Evolutionary conservation across 2,329 filamentous ascomycete species (phyloP).

Genomic region (Sarocladium strictum): DNA sequence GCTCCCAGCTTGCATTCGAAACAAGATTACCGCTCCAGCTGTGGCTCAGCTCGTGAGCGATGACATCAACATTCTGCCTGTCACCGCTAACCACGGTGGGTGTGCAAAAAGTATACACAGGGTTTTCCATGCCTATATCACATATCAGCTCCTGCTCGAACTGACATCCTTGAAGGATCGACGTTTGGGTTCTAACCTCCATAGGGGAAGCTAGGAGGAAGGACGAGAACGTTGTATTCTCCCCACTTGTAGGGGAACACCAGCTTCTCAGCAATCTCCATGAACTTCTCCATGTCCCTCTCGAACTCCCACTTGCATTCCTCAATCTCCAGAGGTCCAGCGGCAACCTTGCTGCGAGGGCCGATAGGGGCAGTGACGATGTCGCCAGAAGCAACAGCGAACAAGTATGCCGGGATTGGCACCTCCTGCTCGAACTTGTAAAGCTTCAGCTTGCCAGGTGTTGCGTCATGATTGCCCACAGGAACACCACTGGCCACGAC

Average conservation of each 20-base stretch:
- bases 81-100: conserved; percentile 90
- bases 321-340: conserved; percentile 79
- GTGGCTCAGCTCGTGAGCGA: conserved; percentile 75
- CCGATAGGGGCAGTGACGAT: conserved; percentile 82
- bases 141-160: not conserved
- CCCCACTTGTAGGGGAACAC: conserved; percentile 88
- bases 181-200: conserved; percentile 51
- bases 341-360: conserved; percentile 76
- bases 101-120: conserved; percentile 90
- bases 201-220: conserved; percentile 87
- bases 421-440: conserved; percentile 88
- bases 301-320: conserved; percentile 89
- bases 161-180: no score
- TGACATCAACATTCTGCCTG: conserved; percentile 88
- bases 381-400: conserved; percentile 85
- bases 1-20: conserved; percentile 73
- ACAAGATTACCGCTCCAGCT: conserved; percentile 89
- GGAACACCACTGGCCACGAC: conserved; percentile 86
- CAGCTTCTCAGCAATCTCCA: conserved; percentile 74
- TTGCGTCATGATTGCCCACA: conserved; percentile 37
- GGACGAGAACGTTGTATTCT: conserved; percentile 86
- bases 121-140: conserved; percentile 72
- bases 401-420: conserved; percentile 90
- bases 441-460: conserved; percentile 47
- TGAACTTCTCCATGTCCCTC: conserved; percentile 84